Conservation (phyloP, 2,329 filamentous ascomycete species). For the Trichoderma koningiopsis region DNA sequence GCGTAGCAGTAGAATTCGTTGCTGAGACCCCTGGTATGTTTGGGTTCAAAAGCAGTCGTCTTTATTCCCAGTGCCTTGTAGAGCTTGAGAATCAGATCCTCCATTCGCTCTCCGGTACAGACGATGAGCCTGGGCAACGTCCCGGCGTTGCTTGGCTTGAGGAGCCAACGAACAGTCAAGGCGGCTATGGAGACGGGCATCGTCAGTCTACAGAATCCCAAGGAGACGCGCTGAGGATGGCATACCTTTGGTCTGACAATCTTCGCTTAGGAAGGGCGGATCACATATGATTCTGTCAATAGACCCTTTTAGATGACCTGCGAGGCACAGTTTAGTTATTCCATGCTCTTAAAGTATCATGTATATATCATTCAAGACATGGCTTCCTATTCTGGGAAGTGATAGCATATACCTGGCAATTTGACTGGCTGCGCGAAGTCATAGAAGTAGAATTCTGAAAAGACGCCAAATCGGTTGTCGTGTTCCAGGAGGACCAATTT, state of each 20-base stretch:
- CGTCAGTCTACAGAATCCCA: not conserved
- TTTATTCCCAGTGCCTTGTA: constrained; percentile 64
- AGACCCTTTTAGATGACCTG: constrained; percentile 55
- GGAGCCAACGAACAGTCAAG: constrained; percentile 73
- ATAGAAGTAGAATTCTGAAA: constrained; percentile 73
- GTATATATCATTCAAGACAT: not conserved
- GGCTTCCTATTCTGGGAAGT: not conserved
- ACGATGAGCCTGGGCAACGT: constrained; percentile 55
- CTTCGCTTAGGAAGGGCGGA: constrained; percentile 76
- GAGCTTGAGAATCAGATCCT: constrained; percentile 62
- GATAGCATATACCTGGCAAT: constrained; percentile 53
- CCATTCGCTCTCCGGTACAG: constrained; percentile 79
- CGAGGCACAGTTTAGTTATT: not conserved
- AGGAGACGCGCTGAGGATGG: not conserved
- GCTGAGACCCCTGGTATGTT: constrained; percentile 71
- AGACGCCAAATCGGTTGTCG: constrained; percentile 72
- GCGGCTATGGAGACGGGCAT: constrained; percentile 54
- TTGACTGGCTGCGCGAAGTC: constrained; percentile 71
- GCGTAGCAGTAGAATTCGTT: constrained; percentile 83
- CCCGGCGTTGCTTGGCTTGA: constrained; percentile 43
- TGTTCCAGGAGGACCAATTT: constrained; percentile 70
- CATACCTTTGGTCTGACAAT: constrained; percentile 76
- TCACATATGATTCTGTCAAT: constrained; percentile 74
- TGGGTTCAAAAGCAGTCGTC: constrained; percentile 69
- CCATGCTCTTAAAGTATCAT: too few species aligned